A percentile compares a stretch with the other conserved stretches of the same genome.
phyloP scores from a whole-genome alignment of 768 basidiomycete genomes.

The Botryobasidium botryosum region DNA sequence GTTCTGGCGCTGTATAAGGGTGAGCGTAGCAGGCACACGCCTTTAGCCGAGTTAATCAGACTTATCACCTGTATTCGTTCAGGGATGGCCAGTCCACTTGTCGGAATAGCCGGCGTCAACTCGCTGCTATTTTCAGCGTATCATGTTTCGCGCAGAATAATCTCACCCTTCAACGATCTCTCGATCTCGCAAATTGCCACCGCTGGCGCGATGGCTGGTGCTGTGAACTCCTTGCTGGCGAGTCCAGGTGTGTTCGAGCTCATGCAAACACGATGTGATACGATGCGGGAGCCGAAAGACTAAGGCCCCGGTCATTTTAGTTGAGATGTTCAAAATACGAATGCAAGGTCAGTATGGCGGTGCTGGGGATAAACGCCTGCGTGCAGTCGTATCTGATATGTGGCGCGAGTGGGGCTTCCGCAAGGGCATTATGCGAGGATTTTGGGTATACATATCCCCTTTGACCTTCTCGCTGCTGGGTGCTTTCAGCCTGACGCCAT shows the following conservation, averaged over 20 bases:
- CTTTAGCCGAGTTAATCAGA: background rate
- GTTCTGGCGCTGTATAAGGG: slow-evolving; percentile 93
- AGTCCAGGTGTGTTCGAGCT: slow-evolving; percentile 46
- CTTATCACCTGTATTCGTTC: background rate
- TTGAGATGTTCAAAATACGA: slow-evolving; percentile 96
- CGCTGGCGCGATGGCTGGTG: slow-evolving; percentile 88
- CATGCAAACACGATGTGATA: background rate
- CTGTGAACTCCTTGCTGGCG: slow-evolving; percentile 75
- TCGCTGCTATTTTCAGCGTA: slow-evolving; percentile 89
- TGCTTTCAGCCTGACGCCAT: background rate
- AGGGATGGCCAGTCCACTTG: slow-evolving; percentile 83
- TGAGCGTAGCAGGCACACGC: slow-evolving; percentile 18
- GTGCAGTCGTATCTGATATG: slow-evolving; percentile 60
- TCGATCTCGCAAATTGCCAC: slow-evolving; percentile 62
- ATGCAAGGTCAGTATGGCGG: slow-evolving; percentile 95
- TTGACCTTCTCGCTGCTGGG: background rate
- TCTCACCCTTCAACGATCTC: slow-evolving; percentile 80
- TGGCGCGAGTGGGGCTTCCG: slow-evolving; percentile 75
- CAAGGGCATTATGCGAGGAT: slow-evolving; percentile 88
- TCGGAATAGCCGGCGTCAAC: slow-evolving; percentile 93
- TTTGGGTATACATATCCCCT: slow-evolving; percentile 47
- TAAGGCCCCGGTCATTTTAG: too few relatives aligned
- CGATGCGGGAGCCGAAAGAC: too few relatives aligned
- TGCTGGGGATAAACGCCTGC: slow-evolving; percentile 58
- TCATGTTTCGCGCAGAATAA: slow-evolving; percentile 56